These are phyloP conservation scores for Sporodiniella umbellata DNA, from an alignment of 371 early-diverging fungal species.

Conservation along the genomic window DNA sequence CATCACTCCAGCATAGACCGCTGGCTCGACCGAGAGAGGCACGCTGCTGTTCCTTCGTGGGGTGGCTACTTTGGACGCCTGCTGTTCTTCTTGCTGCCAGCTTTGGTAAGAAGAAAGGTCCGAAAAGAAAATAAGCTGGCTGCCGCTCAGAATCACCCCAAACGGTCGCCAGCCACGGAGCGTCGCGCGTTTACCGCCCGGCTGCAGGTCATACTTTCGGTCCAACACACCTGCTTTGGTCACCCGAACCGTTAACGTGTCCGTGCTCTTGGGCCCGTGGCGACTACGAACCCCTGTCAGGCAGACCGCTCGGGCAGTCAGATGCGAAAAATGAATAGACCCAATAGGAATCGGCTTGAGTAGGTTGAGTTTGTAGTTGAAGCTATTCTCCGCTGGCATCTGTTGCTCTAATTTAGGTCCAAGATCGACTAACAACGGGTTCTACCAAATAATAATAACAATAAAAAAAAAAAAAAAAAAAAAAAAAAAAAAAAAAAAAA, in stretches of 20 bases:
- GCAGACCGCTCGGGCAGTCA: slow-evolving; percentile 33
- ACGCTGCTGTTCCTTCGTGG: slow-evolving; percentile 20
- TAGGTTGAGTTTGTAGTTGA: slow-evolving; percentile 28
- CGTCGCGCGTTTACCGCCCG: slow-evolving; percentile 65
- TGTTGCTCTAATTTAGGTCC: slow-evolving; percentile 32
- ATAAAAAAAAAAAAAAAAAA: neutral
- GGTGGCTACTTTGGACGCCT: neutral
- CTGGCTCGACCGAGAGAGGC: slow-evolving; percentile 12
- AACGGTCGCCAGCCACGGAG: slow-evolving; percentile 74
- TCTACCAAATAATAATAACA: slow-evolving; percentile 8
- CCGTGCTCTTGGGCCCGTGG: slow-evolving; percentile 22
- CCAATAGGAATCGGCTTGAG: slow-evolving; percentile 26
- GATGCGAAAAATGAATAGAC: slow-evolving; percentile 36
- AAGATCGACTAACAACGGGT: slow-evolving; percentile 23
- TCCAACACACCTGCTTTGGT: slow-evolving; percentile 68
- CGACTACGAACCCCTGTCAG: slow-evolving; percentile 44
- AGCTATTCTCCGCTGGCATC: slow-evolving; percentile 41
- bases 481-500: neutral
- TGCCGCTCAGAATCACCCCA: slow-evolving; percentile 74
- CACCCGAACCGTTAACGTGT: slow-evolving; percentile 57
- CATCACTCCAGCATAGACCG: slow-evolving; percentile 4
- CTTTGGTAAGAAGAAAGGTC: slow-evolving; percentile 43
- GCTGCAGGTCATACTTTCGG: slow-evolving; percentile 68
- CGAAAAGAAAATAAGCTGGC: slow-evolving; percentile 72
- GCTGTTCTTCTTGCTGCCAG: slow-evolving; percentile 32